These are phyloP conservation scores for Eruca vesicaria DNA, from an alignment of 441 rosid genomes.

Conservation along the genomic window DNA sequence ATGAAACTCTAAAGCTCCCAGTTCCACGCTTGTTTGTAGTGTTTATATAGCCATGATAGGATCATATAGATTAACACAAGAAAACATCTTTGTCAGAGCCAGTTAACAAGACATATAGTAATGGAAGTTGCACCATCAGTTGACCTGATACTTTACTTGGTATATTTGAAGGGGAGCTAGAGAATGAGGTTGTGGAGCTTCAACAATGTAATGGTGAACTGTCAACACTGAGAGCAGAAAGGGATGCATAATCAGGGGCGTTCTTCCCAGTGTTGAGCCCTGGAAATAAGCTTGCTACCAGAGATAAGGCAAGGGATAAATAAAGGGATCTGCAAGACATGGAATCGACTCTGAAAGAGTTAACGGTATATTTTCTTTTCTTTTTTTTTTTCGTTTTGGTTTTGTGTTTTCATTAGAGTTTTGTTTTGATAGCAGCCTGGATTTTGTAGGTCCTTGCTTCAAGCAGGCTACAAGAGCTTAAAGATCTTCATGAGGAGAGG, in stretches of 20 bases:
- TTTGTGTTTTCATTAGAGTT: conserved; percentile 21
- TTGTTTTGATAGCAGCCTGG: conserved; percentile 32
- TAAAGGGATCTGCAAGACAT: conserved; percentile 75
- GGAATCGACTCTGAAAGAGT: conserved; percentile 69
- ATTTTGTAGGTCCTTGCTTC: conserved; percentile 71
- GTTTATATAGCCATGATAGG: conserved; percentile 2
- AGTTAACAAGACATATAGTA: background rate
- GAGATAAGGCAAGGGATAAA: conserved; percentile 68
- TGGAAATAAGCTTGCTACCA: conserved; percentile 60
- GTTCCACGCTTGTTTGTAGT: background rate
- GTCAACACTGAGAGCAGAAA: conserved; percentile 74
- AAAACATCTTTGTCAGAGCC: background rate
- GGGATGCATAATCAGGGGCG: conserved; percentile 80
- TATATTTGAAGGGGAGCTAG: conserved; percentile 71
- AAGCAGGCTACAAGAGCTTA: conserved; percentile 64
- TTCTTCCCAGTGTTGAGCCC: conserved; percentile 72
- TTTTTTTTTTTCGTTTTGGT: conserved; percentile 12
- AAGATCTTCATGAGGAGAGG: conserved; percentile 72
- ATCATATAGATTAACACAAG: conserved; percentile 10
- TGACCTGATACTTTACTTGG: conserved; percentile 28
- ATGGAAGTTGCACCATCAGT: background rate
- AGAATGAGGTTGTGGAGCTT: conserved; percentile 60
- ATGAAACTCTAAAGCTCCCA: conserved; percentile 12
- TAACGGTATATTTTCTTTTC: conserved; percentile 58
- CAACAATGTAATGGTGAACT: conserved; percentile 67